Conservation (phyloP, 2,329 filamentous ascomycete genomes). For the Triangularia verruculosa region DNA sequence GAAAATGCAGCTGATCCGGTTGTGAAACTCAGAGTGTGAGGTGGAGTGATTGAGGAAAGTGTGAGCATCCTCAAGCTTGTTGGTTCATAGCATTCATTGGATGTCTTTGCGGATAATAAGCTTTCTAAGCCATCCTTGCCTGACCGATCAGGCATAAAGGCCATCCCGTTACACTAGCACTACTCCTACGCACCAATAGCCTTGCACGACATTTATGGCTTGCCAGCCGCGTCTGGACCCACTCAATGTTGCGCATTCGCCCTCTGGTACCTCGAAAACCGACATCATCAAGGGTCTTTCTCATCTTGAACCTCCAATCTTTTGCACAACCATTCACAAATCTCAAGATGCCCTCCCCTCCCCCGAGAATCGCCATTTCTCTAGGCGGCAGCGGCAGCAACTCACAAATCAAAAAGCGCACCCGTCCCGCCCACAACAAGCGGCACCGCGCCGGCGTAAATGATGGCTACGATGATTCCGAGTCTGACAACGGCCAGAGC, state of each 20-base stretch:
- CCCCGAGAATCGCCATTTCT: slow-evolving; percentile 25
- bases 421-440: slow-evolving; percentile 21
- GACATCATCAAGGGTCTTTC: background rate
- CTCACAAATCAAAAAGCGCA: slow-evolving; percentile 21
- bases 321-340: background rate
- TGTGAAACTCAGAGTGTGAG: background rate
- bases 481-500: background rate
- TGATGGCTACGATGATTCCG: slow-evolving; percentile 19
- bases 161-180: no score
- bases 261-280: background rate
- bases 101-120: slow-evolving; percentile 4
- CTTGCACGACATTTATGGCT: background rate
- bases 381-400: slow-evolving; percentile 17
- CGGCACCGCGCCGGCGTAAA: slow-evolving; percentile 32
- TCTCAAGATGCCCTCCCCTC: background rate
- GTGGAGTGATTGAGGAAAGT: background rate
- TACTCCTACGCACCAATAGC: background rate
- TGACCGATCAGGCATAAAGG: slow-evolving; percentile 12
- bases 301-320: background rate
- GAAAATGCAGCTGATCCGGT: background rate
- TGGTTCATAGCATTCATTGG: background rate
- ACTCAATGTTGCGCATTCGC: background rate
- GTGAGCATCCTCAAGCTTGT: background rate
- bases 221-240: background rate
- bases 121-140: background rate